Evolutionary conservation across 768 basidiomycete species (phyloP).

Genomic region (Lactarius vividus): DNA sequence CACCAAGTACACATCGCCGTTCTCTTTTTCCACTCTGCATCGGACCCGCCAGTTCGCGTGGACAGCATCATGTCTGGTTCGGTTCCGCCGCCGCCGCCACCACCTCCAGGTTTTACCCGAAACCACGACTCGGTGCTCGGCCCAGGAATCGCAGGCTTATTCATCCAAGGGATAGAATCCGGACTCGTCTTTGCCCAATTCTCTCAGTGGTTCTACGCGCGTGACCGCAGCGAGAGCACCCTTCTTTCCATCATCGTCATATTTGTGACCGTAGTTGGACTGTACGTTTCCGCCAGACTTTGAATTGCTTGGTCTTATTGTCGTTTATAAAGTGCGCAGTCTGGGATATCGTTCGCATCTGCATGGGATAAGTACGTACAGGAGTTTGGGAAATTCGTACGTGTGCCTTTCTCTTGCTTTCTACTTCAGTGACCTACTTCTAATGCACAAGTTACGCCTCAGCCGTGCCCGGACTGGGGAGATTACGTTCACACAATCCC

Average conservation of each 20-base stretch:
- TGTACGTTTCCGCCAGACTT: neutral
- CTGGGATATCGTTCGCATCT: constrained; percentile 10
- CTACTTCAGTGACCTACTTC: neutral
- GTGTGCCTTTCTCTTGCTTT: neutral
- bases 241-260: neutral
- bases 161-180: constrained; percentile 7
- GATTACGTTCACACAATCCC: neutral
- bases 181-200: constrained; percentile 16
- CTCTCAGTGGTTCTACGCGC: constrained; percentile 8
- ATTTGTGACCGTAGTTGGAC: constrained; percentile 12
- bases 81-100: no score
- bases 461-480: neutral
- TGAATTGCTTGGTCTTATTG: neutral
- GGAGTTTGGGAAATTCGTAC: neutral
- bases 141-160: constrained; percentile 7
- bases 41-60: neutral
- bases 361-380: constrained; percentile 4
- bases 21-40: neutral
- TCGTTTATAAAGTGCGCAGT: constrained; percentile 2
- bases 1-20: neutral
- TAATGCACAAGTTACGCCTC: neutral
- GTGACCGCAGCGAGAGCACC: neutral
- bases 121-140: neutral
- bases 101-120: neutral
- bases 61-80: constrained; percentile 6